Conservation (phyloP, 306 rosid species). For the Erythrophleum fordii region DNA sequence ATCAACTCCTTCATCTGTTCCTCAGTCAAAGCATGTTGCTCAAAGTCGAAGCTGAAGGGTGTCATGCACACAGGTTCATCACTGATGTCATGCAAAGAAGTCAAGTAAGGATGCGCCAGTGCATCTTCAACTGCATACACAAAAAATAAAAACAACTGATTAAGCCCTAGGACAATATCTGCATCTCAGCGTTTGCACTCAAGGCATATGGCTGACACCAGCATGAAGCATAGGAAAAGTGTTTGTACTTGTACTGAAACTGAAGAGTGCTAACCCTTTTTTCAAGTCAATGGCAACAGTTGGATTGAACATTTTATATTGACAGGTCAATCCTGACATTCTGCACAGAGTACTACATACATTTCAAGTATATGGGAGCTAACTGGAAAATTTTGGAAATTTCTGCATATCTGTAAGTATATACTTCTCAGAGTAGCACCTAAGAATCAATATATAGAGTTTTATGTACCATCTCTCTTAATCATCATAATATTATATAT, state of each 20-base stretch:
- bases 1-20: constrained; percentile 98
- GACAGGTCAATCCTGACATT: constrained; percentile 20
- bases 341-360: not conserved
- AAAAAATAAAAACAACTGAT: constrained; percentile 13
- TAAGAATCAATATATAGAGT: not conserved
- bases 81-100: constrained; percentile 95
- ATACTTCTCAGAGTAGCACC: not conserved
- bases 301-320: not conserved
- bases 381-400: constrained; percentile 17
- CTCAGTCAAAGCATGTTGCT: constrained; percentile 91
- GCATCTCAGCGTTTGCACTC: constrained; percentile 13
- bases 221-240: not conserved
- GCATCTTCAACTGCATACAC: constrained; percentile 79
- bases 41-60: constrained; percentile 97
- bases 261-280: not conserved
- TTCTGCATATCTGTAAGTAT: not conserved
- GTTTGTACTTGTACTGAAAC: not conserved
- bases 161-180: not conserved
- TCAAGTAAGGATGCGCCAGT: constrained; percentile 89
- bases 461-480: not conserved
- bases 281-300: not conserved
- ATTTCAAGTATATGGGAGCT: not conserved
- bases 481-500: not conserved
- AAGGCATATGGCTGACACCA: not conserved
- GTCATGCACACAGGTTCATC: constrained; percentile 96